Evolutionary conservation across 306 rosid genomes (phyloP).

Genomic region (Hylodesmum podocarpum): DNA sequence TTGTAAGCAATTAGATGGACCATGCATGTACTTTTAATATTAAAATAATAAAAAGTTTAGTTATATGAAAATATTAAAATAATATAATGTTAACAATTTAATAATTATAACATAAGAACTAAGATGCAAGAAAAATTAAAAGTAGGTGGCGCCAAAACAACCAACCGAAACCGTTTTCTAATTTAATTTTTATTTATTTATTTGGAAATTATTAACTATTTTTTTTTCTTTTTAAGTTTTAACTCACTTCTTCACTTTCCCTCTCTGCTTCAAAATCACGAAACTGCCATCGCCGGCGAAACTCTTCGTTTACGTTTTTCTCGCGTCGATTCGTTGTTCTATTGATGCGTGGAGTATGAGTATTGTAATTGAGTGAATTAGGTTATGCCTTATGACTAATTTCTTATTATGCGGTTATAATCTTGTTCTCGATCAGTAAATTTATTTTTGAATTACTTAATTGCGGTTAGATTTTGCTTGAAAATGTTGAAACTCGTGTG

Average conservation of each 20-base stretch:
- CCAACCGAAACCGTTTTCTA: constrained; percentile 60
- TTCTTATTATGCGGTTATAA: neutral
- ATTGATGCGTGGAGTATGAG: constrained; percentile 23
- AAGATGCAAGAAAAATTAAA: neutral
- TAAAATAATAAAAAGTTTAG: constrained; percentile 2
- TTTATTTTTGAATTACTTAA: neutral
- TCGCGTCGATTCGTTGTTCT: constrained; percentile 4
- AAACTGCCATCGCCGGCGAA: constrained; percentile 36
- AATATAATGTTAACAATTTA: neutral
- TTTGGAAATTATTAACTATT: neutral
- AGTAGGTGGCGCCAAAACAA: constrained; percentile 80
- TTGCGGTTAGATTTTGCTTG: neutral
- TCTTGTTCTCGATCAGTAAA: neutral
- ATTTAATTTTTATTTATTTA: neutral
- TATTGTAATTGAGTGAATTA: neutral
- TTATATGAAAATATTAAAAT: neutral
- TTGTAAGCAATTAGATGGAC: neutral
- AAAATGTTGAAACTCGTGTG: neutral
- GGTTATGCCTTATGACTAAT: constrained; percentile 12
- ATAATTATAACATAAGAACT: constrained; percentile 2
- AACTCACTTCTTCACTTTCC: constrained; percentile 16
- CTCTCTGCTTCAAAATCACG: constrained; percentile 24
- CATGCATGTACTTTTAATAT: neutral
- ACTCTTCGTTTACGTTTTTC: neutral
- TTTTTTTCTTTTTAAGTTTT: neutral